A percentile compares a stretch with the other conserved stretches of the same genome.
These are phyloP conservation scores for Oryza meyeriana DNA, from an alignment of 176 grass and related monocot species.

Conservation along the genomic window DNA sequence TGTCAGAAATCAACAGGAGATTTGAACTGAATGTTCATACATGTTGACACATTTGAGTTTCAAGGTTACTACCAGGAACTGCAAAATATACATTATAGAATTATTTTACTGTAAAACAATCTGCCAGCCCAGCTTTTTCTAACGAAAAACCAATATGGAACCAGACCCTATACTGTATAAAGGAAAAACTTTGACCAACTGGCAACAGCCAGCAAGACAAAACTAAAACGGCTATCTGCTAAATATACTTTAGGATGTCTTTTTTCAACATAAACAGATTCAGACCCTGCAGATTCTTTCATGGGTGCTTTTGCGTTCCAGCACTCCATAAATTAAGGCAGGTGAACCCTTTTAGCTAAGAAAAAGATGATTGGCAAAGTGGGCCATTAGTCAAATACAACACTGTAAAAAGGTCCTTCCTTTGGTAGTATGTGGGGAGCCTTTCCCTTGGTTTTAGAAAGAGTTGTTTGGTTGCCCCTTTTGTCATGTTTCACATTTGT, in stretches of 20 bases:
- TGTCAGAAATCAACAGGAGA: neutral
- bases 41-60: neutral
- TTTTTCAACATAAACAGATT: slow-evolving; percentile 39
- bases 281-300: slow-evolving; percentile 41
- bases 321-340: slow-evolving; percentile 43
- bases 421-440: slow-evolving; percentile 42
- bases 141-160: slow-evolving; percentile 26
- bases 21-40: neutral
- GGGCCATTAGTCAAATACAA: slow-evolving; percentile 63
- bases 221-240: slow-evolving; percentile 28
- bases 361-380: slow-evolving; percentile 41
- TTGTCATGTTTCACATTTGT: slow-evolving; percentile 41
- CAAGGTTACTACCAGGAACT: neutral
- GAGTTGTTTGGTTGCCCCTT: slow-evolving; percentile 45
- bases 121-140: slow-evolving; percentile 14
- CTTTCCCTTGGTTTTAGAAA: slow-evolving; percentile 61
- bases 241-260: slow-evolving; percentile 45
- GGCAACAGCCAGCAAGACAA: slow-evolving; percentile 22
- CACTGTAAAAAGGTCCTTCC: slow-evolving; percentile 47
- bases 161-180: neutral
- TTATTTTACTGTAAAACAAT: neutral
- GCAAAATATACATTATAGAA: neutral
- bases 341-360: slow-evolving; percentile 33
- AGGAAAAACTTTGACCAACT: slow-evolving; percentile 44
- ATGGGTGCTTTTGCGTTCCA: slow-evolving; percentile 29